Base-by-base conservation (phyloP, 805 yeast species). In the Kazachstania viticola region DNA sequence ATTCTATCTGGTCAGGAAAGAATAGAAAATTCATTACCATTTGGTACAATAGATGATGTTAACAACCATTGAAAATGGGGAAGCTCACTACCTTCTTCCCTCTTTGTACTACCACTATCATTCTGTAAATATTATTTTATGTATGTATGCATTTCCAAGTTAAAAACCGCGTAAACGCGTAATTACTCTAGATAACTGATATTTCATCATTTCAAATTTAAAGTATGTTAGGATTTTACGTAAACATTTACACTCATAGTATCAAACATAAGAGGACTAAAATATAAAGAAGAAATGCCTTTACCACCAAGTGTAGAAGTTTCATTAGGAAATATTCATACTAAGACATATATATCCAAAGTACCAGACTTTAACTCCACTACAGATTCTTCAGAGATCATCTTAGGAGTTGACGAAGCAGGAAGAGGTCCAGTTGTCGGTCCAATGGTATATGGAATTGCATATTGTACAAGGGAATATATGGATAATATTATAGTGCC, bases 391-490 rank as follows among this genome's bases (percentile, higher is more conserved):
- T 61, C 55, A 9, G 62, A 67, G 0, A 67, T 76, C 2, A 54
- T 64, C 3, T 56, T 91, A 9, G 99, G 99, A 1, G 94, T 91
- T 1, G 99, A 91, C 55, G 99, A 91, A 53, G 99, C 99, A 0
- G 99, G 99, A 1, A 67, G 99, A 42, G 99, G 99, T 0, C 99
- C 99, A 0, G 96, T 93, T 0, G 48, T 93, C 25, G 98, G 98
- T 0, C 94, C 97, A 0, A 91, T 91, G 98, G 98, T 91, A 2
- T 91, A 91, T 49, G 94, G 94, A 3, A 64, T 84, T 5, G 75
- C 91, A 3, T 91, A 84, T 50, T 77, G 94, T 40, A 56, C 75
- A 9, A 64, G 67, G 29, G 54, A 60, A 0, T 80, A 71, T 35
- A 60, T 59, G 38, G 53, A 40, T 40, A 67, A 64, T 19, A 48